phyloP scores from a whole-genome alignment of 2,329 filamentous ascomycete species.

The Ascosphaera apis region DNA sequence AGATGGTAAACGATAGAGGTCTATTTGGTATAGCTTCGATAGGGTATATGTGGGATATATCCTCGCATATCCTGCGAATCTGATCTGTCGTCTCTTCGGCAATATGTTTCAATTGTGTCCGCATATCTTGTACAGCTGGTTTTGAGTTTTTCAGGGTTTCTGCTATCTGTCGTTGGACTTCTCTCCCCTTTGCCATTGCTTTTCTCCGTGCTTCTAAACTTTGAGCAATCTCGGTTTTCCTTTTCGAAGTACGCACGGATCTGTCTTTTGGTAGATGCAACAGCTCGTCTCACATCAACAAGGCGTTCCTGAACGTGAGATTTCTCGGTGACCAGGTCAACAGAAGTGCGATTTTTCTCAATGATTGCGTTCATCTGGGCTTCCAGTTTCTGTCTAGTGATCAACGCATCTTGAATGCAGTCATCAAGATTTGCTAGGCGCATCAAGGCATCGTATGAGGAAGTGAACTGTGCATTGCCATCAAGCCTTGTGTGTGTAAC shows the following conservation, averaged over 20 bases:
- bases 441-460: conserved; percentile 74
- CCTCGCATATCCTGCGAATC: conserved; percentile 66
- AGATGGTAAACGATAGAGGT: conserved; percentile 64
- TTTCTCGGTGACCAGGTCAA: conserved; percentile 13
- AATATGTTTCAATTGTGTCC: conserved; percentile 26
- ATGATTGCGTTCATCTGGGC: conserved; percentile 46
- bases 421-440: conserved; percentile 69
- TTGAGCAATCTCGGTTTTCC: conserved; percentile 41
- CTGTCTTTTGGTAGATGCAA: conserved; percentile 41
- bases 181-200: conserved; percentile 42
- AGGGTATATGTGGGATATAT: conserved; percentile 55
- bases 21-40: conserved; percentile 44
- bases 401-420: conserved; percentile 72
- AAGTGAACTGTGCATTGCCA: conserved; percentile 34
- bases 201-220: conserved; percentile 42
- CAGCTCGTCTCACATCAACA: conserved; percentile 23
- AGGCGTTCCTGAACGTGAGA: conserved; percentile 19
- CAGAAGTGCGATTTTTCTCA: conserved; percentile 13
- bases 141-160: conserved; percentile 38
- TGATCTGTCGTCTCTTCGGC: conserved; percentile 55
- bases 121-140: conserved; percentile 33
- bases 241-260: conserved; percentile 37
- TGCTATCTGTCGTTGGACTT: conserved; percentile 33
- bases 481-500: conserved; percentile 20
- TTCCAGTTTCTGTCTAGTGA: conserved; percentile 50